Base-by-base conservation (phyloP, 202 grass and related monocot species). In the Zoysia matrella region DNA sequence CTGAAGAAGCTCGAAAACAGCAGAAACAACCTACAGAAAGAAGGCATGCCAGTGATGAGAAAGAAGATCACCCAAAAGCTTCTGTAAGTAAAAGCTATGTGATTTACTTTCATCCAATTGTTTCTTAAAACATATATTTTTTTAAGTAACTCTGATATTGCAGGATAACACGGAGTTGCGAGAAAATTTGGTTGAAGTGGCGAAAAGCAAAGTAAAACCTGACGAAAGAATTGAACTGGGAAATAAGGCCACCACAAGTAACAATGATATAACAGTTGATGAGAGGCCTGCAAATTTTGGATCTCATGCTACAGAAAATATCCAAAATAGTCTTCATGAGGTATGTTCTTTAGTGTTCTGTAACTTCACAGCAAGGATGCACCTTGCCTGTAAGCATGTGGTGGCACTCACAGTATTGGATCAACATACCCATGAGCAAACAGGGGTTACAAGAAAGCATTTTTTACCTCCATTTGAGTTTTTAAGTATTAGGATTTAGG, bases 1-100 rank as follows among this genome's bases (percentile, higher is more conserved):
- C 69, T 16, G 90, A 98, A 73, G 90, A 91, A 73, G 60, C 82
- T 87, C 78, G 78, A 73, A 93, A 89, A 75, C 82, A 83, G 64
- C 94, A 94, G 72, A 92, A 72, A 67, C 87, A 92, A 45, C 74
- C 67, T 55, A 79, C 66, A n/a, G 89, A 90, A 71, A 90, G 57
- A 85, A 78, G 52, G 15, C 79, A 50, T 67, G 53, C 58, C 44
- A 91, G 83, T 60, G 82, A 81, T 86, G 86, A 89, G 51, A 94
- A 91, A 78, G 82, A 88, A 68, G 12, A 77, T 83, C 82, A 7
- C 42, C 65, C 5, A 41, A 88, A 88, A 86, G 77, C 61, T 85
- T 58, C 64, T 84, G 92, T 98, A 85, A 93, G 90, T 85, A 22
- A 22, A 22, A 22, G 55, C 78, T 74, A 47, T 71, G 18, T 30